A percentile compares a stretch with the other conserved stretches of the same genome.
Conservation (phyloP, 225 moss, liverwort and hornwort genomes). For the Pleurozium schreberi region DNA sequence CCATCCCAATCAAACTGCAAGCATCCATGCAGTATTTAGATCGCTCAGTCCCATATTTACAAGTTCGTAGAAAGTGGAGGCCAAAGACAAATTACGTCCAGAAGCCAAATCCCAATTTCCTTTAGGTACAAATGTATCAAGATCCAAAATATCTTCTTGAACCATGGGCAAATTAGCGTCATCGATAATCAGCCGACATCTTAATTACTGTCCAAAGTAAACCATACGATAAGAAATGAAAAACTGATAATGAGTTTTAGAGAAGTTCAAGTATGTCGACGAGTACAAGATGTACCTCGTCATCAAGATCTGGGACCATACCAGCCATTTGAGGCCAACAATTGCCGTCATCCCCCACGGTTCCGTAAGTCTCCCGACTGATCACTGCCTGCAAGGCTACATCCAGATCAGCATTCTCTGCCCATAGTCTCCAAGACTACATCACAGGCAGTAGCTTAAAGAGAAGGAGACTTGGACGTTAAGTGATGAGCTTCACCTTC, state of each 20-base stretch:
- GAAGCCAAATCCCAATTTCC: neutral
- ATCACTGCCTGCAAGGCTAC: constrained; percentile 65
- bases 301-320: constrained; percentile 74
- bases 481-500: constrained; percentile 37
- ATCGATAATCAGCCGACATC: neutral
- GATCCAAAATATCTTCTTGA: neutral
- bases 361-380: constrained; percentile 72
- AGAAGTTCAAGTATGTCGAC: constrained; percentile 2
- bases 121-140: neutral
- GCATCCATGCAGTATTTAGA: neutral
- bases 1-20: constrained; percentile 95
- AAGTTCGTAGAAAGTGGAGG: neutral
- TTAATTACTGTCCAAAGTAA: neutral
- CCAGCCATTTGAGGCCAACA: constrained; percentile 99
- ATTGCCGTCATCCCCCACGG: constrained; percentile 54
- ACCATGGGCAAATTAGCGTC: neutral
- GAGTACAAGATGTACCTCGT: constrained; percentile 61
- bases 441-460: neutral
- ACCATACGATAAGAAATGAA: neutral
- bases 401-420: constrained; percentile 18
- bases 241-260: neutral
- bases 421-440: neutral
- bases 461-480: neutral
- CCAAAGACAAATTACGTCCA: neutral
- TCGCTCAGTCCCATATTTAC: neutral